Conservation (phyloP, 371 early-diverging fungal species). For the Haplosporangium sp. region DNA sequence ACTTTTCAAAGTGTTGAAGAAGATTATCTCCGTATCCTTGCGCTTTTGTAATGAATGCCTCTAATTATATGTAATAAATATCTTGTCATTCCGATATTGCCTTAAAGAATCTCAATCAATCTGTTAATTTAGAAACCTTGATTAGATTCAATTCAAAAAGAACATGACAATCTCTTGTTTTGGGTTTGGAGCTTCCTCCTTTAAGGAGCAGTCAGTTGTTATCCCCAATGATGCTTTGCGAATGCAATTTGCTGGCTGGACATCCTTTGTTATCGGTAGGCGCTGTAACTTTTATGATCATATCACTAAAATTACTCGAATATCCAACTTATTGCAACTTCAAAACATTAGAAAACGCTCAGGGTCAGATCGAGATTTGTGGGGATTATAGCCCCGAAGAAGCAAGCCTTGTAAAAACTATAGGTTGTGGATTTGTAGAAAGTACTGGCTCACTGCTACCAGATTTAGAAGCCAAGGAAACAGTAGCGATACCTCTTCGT, state of each 20-base stretch:
- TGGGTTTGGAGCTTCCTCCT: slow-evolving; percentile 11
- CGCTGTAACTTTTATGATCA: background rate
- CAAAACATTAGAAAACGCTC: background rate
- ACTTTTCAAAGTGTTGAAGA: slow-evolving; percentile 81
- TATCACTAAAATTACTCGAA: background rate
- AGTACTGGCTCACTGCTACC: background rate
- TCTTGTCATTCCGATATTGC: background rate
- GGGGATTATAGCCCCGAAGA: slow-evolving; percentile 26
- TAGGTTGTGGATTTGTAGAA: background rate
- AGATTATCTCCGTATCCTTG: slow-evolving; percentile 81
- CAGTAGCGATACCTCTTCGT: background rate
- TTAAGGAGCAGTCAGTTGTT: background rate
- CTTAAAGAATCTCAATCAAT: background rate
- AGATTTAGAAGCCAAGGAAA: background rate
- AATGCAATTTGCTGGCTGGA: slow-evolving; percentile 35
- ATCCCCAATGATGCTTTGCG: background rate
- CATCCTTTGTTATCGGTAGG: slow-evolving; percentile 16
- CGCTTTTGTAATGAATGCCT: slow-evolving; percentile 29
- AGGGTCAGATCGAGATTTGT: slow-evolving; percentile 8
- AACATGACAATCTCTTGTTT: slow-evolving; percentile 1
- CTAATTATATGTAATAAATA: background rate
- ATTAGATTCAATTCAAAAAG: background rate
- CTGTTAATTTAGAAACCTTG: background rate
- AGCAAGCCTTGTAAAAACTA: slow-evolving; percentile 5
- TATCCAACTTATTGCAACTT: background rate